Percentiles rank a stretch among this genome's conserved stretches.
These are phyloP conservation scores for Lumnitzera littorea DNA, from an alignment of 345 rosid species.

Conservation along the genomic window DNA sequence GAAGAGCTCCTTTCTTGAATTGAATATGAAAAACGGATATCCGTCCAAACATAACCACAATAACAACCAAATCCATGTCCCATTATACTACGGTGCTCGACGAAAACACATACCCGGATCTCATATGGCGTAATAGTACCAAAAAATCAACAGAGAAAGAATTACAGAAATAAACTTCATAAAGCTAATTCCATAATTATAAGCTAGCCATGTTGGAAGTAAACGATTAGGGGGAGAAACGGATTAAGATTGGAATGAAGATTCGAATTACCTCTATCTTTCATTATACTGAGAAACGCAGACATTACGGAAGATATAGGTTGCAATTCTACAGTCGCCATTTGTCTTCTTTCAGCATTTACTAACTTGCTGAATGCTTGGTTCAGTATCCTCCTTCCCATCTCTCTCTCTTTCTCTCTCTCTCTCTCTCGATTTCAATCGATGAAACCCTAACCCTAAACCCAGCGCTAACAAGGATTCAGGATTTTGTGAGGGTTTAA, in stretches of 20 bases:
- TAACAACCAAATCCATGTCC: no score
- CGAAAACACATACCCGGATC: no score
- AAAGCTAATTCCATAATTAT: background rate
- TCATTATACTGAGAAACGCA: constrained; percentile 85
- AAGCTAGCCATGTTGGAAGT: background rate
- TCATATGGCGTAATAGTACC: no score
- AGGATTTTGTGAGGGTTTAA: no score
- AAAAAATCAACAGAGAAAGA: no score
- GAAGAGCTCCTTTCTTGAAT: no score
- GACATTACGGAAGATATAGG: constrained; percentile 86
- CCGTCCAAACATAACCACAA: no score
- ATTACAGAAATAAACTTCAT: background rate
- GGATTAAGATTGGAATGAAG: background rate
- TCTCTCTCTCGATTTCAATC: background rate
- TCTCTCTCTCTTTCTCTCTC: constrained; percentile 24
- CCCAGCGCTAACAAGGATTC: no score
- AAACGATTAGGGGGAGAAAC: background rate
- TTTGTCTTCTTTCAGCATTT: constrained; percentile 81
- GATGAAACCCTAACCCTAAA: background rate
- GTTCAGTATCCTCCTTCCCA: constrained; percentile 89
- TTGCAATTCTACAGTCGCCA: constrained; percentile 64
- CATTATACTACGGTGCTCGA: no score
- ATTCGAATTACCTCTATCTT: constrained; percentile 43
- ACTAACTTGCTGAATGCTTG: constrained; percentile 82
- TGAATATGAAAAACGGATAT: no score